A percentile compares a stretch with the other conserved stretches of the same genome.
phyloP scores from a whole-genome alignment of 768 basidiomycete genomes.

The Leccinum longicurvipes region DNA sequence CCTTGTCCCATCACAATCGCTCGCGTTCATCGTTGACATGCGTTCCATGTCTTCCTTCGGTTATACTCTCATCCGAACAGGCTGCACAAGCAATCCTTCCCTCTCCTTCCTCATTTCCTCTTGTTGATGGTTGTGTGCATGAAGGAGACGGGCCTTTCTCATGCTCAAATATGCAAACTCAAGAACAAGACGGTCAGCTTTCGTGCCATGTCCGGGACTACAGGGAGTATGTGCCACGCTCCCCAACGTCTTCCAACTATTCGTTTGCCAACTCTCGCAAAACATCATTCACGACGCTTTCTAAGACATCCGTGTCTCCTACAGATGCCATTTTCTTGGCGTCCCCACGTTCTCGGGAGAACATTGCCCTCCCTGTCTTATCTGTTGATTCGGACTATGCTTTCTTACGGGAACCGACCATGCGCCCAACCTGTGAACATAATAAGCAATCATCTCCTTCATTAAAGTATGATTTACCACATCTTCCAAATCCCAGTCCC shows the following conservation, averaged over 20 bases:
- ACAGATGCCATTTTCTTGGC: constrained; percentile 16
- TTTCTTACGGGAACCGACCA: background rate
- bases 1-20: constrained; percentile 20
- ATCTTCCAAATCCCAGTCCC: constrained; percentile 1
- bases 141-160: constrained; percentile 10
- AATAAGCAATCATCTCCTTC: background rate
- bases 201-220: constrained; percentile 16
- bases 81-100: constrained; percentile 24
- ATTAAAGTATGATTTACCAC: background rate
- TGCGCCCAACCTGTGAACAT: background rate
- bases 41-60: constrained; percentile 31
- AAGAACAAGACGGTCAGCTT: constrained; percentile 14
- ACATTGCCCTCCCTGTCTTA: constrained; percentile 23
- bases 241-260: constrained; percentile 28
- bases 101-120: constrained; percentile 18
- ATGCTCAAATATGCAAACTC: background rate
- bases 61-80: constrained; percentile 30
- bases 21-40: constrained; percentile 27
- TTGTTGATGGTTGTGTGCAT: constrained; percentile 5
- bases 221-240: constrained; percentile 23
- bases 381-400: constrained; percentile 11
- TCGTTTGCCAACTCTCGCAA: constrained; percentile 26
- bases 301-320: constrained; percentile 21
- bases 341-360: constrained; percentile 18
- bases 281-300: constrained; percentile 20